Base-by-base conservation (phyloP, 106 monocot species). In the Dendrobium chrysotoxum region DNA sequence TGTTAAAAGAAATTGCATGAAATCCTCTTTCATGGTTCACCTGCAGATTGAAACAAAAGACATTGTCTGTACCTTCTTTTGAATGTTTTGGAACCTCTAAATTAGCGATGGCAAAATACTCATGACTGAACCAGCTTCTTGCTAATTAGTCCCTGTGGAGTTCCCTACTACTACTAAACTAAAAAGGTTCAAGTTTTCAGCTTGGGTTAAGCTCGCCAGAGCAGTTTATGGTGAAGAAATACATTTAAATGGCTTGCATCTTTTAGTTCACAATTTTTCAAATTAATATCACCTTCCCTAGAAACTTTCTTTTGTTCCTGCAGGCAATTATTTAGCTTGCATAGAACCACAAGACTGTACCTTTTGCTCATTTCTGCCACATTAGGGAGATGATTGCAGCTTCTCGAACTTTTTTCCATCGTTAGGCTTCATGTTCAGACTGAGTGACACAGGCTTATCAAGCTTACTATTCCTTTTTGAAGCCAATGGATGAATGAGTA, bases 1-100 rank as follows among this genome's bases (percentile, higher is more conserved):
- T 77, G 8, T 65, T 45, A 21, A 80, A 75, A 23, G 45, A 20
- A 78, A 15, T 30, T 16, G 64, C 46, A 53, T 13, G 42, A 70
- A 81, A 78, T 83, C 21, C 72, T 85, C 74, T 83, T 86, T 86
- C 83, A 86, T 83, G 77, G 47, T 80, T 78, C 75, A 75, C 77
- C 80, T 73, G 83, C 86, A 78, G 78, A 41, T 83, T 70, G 61
- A 86, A 76, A 70, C 70, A 70, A 70, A 70, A 28, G 70, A 16
- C 28, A 31, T 35, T n/a, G n/a, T 50, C 50, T 13, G 70, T 30
- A 70, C 70, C 70, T 35, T 70, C 31, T 70, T 70, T 31, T 70
- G 31, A 70, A 70, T 70, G 35, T 70, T 70, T 70, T 70, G 70
- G 70, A 70, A 70, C 70, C 68, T 30, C 68, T 28, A 68, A 68